Base-by-base conservation (phyloP, 2,329 filamentous ascomycete species). In the Hymenoscyphus fructigenus region DNA sequence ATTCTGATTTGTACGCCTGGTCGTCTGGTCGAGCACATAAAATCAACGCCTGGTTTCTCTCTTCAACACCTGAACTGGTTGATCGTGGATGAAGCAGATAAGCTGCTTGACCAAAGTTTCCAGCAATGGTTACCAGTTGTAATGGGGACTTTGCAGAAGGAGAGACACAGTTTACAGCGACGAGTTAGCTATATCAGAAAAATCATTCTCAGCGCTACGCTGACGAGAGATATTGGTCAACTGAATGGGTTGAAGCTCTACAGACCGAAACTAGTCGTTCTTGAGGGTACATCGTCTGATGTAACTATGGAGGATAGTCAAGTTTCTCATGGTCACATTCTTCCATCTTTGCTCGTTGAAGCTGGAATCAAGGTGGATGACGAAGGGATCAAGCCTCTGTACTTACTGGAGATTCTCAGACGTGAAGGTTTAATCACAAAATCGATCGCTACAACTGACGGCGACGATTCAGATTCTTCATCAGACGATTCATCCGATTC, bases 61-160 rank as follows among this genome's bases (percentile, higher is more conserved):
- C 81, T 98, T 26, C 85, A 90, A 64, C 84, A 91, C 74, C 82
- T 97, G 4, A 86, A 91, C 66, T 98, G 93, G 93, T 82, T 98
- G 0, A 86, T 97, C 2, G 90, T 97, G 57, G 94, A 98, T 72
- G 94, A 98, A 78, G 95, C 94, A 12, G 94, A 98, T 77, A 92
- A 95, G 74, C 81, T 98, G 14, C 84, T 98, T 5, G 90, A 93
- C 55, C 92, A 98, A 76, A 93, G 91, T 73, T 97, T 95, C 77
- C 93, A 97, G 75, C 91, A 94, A 72, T 97, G 93, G 93, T 82
- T 96, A 2, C 86, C 88, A 50, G 79, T 89, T 0, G 85, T 95
- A 6, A 88, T 92, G 74, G 85, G 17, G 79, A 81, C 56, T 81
- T 91, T 67, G 82, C 17, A 58, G 36, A 29, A 29, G 28, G 58